Conservation (phyloP, 805 yeast genomes). For the Pichia paraexigua region DNA sequence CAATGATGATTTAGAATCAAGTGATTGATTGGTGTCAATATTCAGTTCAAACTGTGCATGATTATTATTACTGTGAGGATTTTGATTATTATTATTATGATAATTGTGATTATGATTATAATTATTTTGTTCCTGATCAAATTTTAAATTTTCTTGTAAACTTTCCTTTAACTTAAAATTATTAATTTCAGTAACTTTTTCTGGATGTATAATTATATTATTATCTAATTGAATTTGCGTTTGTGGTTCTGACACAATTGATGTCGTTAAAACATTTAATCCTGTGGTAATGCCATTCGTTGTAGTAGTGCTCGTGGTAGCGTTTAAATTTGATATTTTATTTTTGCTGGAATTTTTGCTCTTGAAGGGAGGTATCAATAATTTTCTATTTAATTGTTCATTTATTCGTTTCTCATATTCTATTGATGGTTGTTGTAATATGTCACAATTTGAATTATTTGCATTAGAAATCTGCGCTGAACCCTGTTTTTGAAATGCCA, state of each 20-base stretch:
- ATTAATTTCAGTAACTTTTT: background rate
- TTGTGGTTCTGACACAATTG: background rate
- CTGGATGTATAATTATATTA: background rate
- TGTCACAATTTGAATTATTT: background rate
- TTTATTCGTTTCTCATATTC: background rate
- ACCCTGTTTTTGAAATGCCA: constrained; percentile 7
- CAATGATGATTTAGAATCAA: background rate
- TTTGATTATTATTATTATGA: background rate
- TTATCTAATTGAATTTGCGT: background rate
- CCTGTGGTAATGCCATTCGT: background rate
- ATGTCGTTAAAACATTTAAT: background rate
- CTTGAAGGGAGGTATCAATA: background rate
- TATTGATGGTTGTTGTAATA: background rate
- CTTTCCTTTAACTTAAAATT: background rate
- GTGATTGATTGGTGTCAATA: background rate
- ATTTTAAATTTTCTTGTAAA: background rate
- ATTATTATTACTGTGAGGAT: background rate
- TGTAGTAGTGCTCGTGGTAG: background rate
- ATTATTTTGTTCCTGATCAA: background rate
- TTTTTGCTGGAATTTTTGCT: background rate
- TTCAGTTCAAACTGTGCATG: background rate
- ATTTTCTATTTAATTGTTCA: constrained; percentile 2
- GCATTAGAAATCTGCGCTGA: background rate
- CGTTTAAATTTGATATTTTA: background rate
- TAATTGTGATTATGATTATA: background rate